Base-by-base conservation (phyloP, 176 grass and related monocot genomes). In the Carex scoparia region DNA sequence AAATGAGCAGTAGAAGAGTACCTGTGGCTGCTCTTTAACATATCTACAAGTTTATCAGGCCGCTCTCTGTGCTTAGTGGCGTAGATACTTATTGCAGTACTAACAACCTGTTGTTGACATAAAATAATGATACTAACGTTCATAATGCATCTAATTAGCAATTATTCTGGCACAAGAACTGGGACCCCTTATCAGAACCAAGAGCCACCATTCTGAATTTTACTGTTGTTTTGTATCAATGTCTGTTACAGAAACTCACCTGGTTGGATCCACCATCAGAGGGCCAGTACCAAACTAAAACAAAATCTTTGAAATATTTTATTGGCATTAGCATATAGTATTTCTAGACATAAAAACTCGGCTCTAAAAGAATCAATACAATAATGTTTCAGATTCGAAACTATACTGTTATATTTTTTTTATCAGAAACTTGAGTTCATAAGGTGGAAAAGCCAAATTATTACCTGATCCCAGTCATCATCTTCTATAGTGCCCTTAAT, bases 391-490 rank as follows among this genome's bases (percentile, higher is more conserved):
- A 56, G 49, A 14, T 77, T 56, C 27, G 56, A 77, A 30, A 55
- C 12, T 56, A 16, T 8, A 13, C 19, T 14, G 71, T 7, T 28
- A 82, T 64, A 82, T 64, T 0, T 82, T 82, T 82, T 44, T 31
- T 5, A 51, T 68, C 27, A 65, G 64, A 51, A 83, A 65, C 12
- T 83, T n/a, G 55, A 83, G 13, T 82, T 54, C 5, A 53, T 7
- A 83, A 69, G 23, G 63, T 12, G 87, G 4, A 80, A 85, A 53
- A 82, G 60, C 69, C 62, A 46, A 73, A 51, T 51, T 14, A 84
- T 90, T 85, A 98, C 95, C 95, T 98, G 95, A 81, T 98, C 95
- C 95, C 93, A 98, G 80, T 92, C 93, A 57, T 98, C 93, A 65
- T 91, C 91, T 42, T 91, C 93, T 90, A 95, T 94, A 31, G 93